A percentile compares a stretch with the other conserved stretches of the same genome.
Conservation (phyloP, 345 rosid species). For the Xanthoceras sorbifolium region DNA sequence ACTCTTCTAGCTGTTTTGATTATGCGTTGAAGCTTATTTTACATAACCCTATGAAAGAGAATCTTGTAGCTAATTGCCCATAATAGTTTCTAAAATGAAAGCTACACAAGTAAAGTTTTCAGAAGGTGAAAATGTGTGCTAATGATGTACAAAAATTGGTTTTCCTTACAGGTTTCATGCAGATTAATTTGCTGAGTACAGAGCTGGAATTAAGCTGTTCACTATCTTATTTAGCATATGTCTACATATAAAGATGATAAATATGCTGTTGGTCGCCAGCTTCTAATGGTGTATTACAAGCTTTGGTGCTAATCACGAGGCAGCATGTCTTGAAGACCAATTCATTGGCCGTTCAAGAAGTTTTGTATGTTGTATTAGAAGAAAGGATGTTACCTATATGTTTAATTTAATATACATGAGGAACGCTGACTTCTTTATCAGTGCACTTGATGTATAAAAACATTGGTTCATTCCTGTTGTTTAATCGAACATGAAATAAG, state of each 20-base stretch:
- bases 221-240: not conserved
- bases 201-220: not conserved
- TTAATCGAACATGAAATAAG: not conserved
- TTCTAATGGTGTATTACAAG: not conserved
- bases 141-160: not conserved
- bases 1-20: not conserved
- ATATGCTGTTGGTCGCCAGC: not conserved
- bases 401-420: not conserved
- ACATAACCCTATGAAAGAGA: not conserved
- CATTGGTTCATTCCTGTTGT: not conserved
- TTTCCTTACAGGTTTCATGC: constrained; percentile 20
- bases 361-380: not conserved
- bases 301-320: not conserved
- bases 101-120: not conserved
- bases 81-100: not conserved
- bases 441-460: not conserved
- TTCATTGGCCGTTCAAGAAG: not conserved
- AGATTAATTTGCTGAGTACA: not conserved
- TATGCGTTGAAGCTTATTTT: not conserved
- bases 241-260: not conserved
- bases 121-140: not conserved
- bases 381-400: not conserved
- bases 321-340: not conserved
- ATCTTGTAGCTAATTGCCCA: not conserved
- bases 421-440: not conserved